phyloP scores from a whole-genome alignment of 805 yeast species.

The Blastobotrys muscicola region DNA sequence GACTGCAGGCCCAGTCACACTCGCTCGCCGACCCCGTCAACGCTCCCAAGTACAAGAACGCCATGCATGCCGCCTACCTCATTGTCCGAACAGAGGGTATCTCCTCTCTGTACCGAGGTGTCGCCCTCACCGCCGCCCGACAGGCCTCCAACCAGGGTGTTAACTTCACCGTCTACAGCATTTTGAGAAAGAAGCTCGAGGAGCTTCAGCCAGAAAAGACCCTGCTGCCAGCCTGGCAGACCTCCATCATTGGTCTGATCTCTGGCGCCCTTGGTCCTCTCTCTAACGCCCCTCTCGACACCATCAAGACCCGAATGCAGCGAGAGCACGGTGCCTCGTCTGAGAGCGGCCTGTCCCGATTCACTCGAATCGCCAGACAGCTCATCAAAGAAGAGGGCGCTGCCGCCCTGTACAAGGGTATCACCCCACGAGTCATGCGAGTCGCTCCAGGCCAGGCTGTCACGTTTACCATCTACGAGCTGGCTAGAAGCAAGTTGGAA shows the following conservation, averaged over 20 bases:
- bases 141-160: slow-evolving; percentile 99
- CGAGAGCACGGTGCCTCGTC: slow-evolving; percentile 60
- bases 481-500: slow-evolving; percentile 58
- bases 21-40: slow-evolving; percentile 76
- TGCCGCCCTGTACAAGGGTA: slow-evolving; percentile 87
- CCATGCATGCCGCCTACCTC: slow-evolving; percentile 79
- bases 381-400: slow-evolving; percentile 84
- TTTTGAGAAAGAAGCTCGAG: slow-evolving; percentile 62
- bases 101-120: slow-evolving; percentile 85
- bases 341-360: slow-evolving; percentile 67
- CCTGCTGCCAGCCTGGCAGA: slow-evolving; percentile 84
- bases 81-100: slow-evolving; percentile 88
- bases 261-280: slow-evolving; percentile 98
- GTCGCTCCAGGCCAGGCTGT: slow-evolving; percentile 99
- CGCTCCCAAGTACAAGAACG: slow-evolving; percentile 81
- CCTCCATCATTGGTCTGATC: slow-evolving; percentile 79
- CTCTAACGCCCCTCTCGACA: slow-evolving; percentile 95
- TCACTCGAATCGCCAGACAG: slow-evolving; percentile 68
- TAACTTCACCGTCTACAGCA: slow-evolving; percentile 89
- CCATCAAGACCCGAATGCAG: slow-evolving; percentile 94
- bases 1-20: slow-evolving; percentile 92
- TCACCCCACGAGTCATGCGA: slow-evolving; percentile 97
- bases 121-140: slow-evolving; percentile 89
- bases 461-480: slow-evolving; percentile 93
- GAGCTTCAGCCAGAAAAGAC: slow-evolving; percentile 43